Evolutionary conservation across 257 asterid species (phyloP).

Genomic region (Gentiana straminea): DNA sequence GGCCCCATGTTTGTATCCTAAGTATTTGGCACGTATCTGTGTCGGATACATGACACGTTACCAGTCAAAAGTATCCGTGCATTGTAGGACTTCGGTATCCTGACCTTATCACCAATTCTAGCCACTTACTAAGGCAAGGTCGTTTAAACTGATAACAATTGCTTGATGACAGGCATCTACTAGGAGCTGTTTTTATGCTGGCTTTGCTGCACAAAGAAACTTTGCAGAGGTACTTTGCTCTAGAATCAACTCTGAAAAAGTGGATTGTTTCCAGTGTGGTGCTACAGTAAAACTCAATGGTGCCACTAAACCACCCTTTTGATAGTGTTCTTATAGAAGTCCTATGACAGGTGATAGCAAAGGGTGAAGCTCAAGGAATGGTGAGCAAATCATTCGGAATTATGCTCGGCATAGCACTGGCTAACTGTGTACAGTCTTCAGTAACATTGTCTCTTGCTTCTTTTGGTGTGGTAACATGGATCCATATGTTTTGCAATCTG

Average conservation of each 20-base stretch:
- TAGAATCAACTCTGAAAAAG: too few relatives aligned
- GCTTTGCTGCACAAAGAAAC: conserved; percentile 97
- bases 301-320: too few relatives aligned
- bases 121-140: not conserved
- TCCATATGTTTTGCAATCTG: conserved; percentile 98
- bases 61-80: too few relatives aligned
- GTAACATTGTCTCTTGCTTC: conserved; percentile 79
- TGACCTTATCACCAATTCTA: too few relatives aligned
- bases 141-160: not conserved
- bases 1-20: too few relatives aligned
- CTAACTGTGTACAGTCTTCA: conserved; percentile 72
- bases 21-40: too few relatives aligned
- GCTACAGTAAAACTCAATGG: too few relatives aligned
- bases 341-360: conserved; percentile 77
- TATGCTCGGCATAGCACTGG: conserved; percentile 79
- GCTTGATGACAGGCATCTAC: conserved; percentile 74
- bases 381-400: conserved; percentile 96
- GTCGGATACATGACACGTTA: too few relatives aligned
- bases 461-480: conserved; percentile 72
- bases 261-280: too few relatives aligned
- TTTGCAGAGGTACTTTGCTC: conserved; percentile 69
- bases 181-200: conserved; percentile 95
- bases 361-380: conserved; percentile 99
- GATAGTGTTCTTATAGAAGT: conserved; percentile 14
- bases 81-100: too few relatives aligned